Evolutionary conservation across 441 rosid genomes (phyloP).

Genomic region (Adansonia gregorii): DNA sequence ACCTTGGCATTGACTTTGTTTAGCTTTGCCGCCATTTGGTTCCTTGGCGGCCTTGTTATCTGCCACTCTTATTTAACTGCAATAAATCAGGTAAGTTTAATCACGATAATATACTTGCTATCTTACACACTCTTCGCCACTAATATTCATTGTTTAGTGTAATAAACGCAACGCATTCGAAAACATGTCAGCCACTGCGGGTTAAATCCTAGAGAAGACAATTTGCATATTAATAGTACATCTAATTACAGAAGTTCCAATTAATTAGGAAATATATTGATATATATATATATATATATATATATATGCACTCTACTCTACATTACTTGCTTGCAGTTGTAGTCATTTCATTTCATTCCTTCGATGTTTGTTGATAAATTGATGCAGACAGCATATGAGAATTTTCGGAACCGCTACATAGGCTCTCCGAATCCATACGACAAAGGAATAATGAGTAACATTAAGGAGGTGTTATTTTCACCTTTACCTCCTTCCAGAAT

Average conservation of each 20-base stretch:
- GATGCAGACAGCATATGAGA: constrained; percentile 56
- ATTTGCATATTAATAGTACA: neutral
- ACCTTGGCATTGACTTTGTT: constrained; percentile 36
- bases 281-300: too few relatives aligned
- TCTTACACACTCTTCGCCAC: too few relatives aligned
- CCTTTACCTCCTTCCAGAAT: constrained; percentile 44
- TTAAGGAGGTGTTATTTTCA: constrained; percentile 41
- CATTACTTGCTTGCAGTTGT: neutral
- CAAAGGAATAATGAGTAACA: constrained; percentile 41
- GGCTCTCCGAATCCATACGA: constrained; percentile 44
- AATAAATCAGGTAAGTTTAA: constrained; percentile 46
- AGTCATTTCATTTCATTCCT: neutral
- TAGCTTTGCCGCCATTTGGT: constrained; percentile 47
- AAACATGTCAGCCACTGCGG: too few relatives aligned
- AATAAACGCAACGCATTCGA: too few relatives aligned
- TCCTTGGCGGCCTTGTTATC: constrained; percentile 46
- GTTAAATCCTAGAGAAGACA: too few relatives aligned
- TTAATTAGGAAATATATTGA: neutral
- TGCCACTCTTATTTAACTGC: constrained; percentile 49
- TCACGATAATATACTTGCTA: too few relatives aligned
- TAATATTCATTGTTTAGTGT: too few relatives aligned
- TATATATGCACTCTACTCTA: neutral
- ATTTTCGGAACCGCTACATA: constrained; percentile 35
- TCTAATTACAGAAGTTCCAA: neutral
- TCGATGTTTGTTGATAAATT: neutral